Evolutionary conservation across 129 eudicot genomes (phyloP).

Genomic region (Flaveria bidentis): DNA sequence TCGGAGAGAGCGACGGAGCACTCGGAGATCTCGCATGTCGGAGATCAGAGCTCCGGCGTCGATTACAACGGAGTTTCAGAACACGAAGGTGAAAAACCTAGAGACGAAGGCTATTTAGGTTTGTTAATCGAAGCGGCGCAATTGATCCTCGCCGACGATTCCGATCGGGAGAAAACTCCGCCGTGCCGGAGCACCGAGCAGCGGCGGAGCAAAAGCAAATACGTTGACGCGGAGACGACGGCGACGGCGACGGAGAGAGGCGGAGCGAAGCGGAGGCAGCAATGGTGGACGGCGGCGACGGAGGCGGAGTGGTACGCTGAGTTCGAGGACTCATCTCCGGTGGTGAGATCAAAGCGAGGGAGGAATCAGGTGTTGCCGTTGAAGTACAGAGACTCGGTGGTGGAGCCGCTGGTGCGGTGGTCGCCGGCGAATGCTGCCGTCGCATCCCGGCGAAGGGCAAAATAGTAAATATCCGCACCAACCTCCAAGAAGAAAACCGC

Average conservation of each 20-base stretch:
- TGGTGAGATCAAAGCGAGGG: constrained; percentile 59
- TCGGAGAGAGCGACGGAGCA: constrained; percentile 35
- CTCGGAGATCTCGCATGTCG: constrained; percentile 39
- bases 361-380: constrained; percentile 54
- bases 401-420: constrained; percentile 48
- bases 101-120: constrained; percentile 37
- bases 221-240: neutral
- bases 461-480: constrained; percentile 31
- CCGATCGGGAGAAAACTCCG: constrained; percentile 7
- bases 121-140: constrained; percentile 56
- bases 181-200: neutral
- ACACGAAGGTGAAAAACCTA: constrained; percentile 11
- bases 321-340: constrained; percentile 47
- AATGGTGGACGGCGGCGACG: constrained; percentile 40
- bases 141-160: constrained; percentile 43
- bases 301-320: constrained; percentile 41
- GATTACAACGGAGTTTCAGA: constrained; percentile 23
- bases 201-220: neutral
- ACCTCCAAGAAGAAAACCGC: constrained; percentile 31
- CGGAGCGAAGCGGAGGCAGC: constrained; percentile 21
- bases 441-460: constrained; percentile 30
- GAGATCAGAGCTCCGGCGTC: constrained; percentile 34
- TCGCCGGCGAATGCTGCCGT: constrained; percentile 22
- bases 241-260: constrained; percentile 6
- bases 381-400: constrained; percentile 55